Conservation (phyloP, 2,329 filamentous ascomycete genomes). For the Neodidymelliopsis sp. region DNA sequence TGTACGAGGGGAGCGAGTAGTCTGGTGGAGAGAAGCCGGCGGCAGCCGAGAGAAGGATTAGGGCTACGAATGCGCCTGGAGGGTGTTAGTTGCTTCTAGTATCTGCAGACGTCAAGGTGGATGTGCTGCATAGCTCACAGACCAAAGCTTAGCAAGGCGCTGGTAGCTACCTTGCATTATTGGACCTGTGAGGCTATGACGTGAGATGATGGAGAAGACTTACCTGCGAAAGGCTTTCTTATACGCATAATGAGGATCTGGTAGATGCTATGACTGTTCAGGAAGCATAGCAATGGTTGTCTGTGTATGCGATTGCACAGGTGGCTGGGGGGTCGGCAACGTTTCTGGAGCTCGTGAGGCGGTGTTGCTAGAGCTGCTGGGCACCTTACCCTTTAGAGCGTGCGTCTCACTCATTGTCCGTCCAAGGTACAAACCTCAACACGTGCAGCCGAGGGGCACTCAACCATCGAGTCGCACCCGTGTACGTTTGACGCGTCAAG, state of each 20-base stretch:
- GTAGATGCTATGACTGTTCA: constrained; percentile 17
- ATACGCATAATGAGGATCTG: constrained; percentile 72
- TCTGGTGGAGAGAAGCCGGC: constrained; percentile 71
- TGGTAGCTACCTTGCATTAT: constrained; percentile 17
- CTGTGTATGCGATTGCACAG: not conserved
- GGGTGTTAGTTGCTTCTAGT: not conserved
- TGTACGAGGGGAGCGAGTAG: constrained; percentile 65
- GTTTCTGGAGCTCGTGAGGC: constrained; percentile 7
- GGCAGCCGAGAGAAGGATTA: constrained; percentile 71
- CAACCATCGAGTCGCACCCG: too few relatives aligned
- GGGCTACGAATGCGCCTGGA: constrained; percentile 59
- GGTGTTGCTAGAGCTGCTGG: constrained; percentile 13
- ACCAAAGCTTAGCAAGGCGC: not conserved
- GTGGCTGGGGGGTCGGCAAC: constrained; percentile 17
- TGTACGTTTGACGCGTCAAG: too few relatives aligned
- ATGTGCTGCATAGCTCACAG: constrained; percentile 4
- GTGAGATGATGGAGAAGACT: constrained; percentile 41
- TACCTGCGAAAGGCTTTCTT: constrained; percentile 87
- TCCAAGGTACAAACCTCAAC: constrained; percentile 1
- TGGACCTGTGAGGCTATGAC: constrained; percentile 25
- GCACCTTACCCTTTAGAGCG: constrained; percentile 11
- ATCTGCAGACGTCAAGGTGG: not conserved
- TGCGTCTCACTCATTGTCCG: constrained; percentile 8
- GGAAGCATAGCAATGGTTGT: constrained; percentile 16
- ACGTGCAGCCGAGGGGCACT: too few relatives aligned